Evolutionary conservation across 1,284 basidiomycete species (phyloP).

Genomic region (Cryptococcus jaspeensis): DNA sequence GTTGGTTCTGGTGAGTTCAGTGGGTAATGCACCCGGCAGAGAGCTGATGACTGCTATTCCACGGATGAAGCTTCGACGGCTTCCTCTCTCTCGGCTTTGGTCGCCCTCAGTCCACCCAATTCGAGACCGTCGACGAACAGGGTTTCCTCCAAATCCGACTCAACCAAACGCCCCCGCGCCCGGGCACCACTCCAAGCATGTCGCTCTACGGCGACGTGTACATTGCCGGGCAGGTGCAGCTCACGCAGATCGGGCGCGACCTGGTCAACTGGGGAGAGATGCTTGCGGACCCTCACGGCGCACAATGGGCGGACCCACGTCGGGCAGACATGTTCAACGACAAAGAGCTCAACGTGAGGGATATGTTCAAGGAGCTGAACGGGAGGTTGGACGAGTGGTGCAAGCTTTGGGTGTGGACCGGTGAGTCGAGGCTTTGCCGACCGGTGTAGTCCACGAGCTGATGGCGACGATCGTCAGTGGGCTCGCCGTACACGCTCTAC

Average conservation of each 20-base stretch:
- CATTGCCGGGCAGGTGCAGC: slow-evolving; percentile 34
- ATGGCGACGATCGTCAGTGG: slow-evolving; percentile 7
- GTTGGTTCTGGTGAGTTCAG: slow-evolving; percentile 22
- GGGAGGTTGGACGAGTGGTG: slow-evolving; percentile 35
- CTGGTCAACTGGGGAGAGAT: slow-evolving; percentile 33
- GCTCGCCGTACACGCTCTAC: slow-evolving; percentile 35
- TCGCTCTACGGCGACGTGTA: slow-evolving; percentile 38
- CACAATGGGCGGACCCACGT: slow-evolving; percentile 21
- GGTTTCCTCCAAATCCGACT: slow-evolving; percentile 28
- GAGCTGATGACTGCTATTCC: neutral
- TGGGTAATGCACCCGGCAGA: neutral
- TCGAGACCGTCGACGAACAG: slow-evolving; percentile 30
- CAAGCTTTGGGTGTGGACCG: slow-evolving; percentile 34
- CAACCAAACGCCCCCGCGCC: slow-evolving; percentile 20
- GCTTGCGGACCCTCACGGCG: slow-evolving; percentile 22
- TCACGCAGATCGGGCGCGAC: slow-evolving; percentile 38
- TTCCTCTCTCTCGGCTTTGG: slow-evolving; percentile 38
- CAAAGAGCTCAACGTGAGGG: slow-evolving; percentile 22
- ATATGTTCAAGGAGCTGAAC: slow-evolving; percentile 36
- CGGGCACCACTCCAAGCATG: slow-evolving; percentile 22
- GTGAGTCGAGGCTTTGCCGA: slow-evolving; percentile 14
- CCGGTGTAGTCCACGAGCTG: neutral
- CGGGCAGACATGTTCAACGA: slow-evolving; percentile 18
- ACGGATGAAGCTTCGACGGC: slow-evolving; percentile 28
- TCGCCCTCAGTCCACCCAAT: slow-evolving; percentile 30